Evolutionary conservation across 257 asterid species (phyloP).

Genomic region (Apocynum venetum): DNA sequence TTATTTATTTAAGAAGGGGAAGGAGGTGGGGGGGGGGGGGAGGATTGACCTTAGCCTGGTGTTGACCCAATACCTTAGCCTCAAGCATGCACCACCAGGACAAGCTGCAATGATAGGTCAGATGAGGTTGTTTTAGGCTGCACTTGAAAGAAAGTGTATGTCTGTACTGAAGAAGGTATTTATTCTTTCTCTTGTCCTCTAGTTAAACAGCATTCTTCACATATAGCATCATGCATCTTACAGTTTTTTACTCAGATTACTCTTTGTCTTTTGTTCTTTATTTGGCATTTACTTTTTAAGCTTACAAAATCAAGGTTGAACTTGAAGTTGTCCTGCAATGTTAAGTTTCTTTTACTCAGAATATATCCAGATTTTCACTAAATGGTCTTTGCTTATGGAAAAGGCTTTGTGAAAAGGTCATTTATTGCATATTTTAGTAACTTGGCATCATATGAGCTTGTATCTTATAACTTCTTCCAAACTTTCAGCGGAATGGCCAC

Average conservation of each 20-base stretch:
- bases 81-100: neutral
- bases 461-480: neutral
- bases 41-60: neutral
- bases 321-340: neutral
- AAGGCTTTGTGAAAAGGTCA: neutral
- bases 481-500: constrained; percentile 52
- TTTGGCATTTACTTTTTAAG: neutral
- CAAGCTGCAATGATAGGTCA: neutral
- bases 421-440: neutral
- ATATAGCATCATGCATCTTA: neutral
- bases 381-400: neutral
- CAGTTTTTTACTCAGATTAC: neutral
- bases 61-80: neutral
- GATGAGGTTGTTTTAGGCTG: neutral
- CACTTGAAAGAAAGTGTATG: neutral
- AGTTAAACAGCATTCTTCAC: neutral
- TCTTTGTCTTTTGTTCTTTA: neutral
- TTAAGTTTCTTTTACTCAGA: neutral
- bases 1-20: neutral
- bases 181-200: neutral
- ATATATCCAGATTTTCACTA: neutral
- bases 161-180: neutral
- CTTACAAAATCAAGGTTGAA: neutral
- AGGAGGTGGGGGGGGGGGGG: neutral
- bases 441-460: neutral